Base-by-base conservation (phyloP, 148 eudicot species). In the Selenicereus undatus region DNA sequence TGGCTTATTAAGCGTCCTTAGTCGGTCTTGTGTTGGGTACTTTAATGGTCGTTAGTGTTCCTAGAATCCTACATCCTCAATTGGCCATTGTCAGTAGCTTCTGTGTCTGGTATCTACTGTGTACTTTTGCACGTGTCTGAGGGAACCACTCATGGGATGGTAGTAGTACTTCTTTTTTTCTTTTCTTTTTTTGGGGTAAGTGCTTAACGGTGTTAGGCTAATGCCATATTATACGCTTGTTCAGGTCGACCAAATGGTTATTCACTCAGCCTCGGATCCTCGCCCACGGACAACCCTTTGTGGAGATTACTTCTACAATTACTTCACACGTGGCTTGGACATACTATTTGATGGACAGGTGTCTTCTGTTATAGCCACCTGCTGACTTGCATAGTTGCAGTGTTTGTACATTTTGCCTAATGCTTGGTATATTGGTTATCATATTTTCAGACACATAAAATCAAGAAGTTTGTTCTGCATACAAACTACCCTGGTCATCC, bases 161-260 rank as follows among this genome's bases (percentile, higher is more conserved):
- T 17, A 73, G 36, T 64, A 18, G 30, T 35, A 43, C 35, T 4
- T 56, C 14, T 48, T 68, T 22, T 24, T 66, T 32, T 32, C 2
- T 32, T 32, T 0, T 0, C 1, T 32, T 32, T 32, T 32, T 32
- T n/a, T n/a, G n/a, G 32, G 26, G 79, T 72, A 45, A 54, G 24
- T 62, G 14, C 39, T 73, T 48, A 60, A 35, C 22, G 39, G 16
- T 42, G 32, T 77, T 27, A 68, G 65, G 45, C 69, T 75, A 29
- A 24, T 54, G 24, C 71, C 35, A 29, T 52, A 54, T 39, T 50
- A 58, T 39, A 39, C 8, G 43, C 43, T 66, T 73, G 50, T 36
- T 76, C 89, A 96, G 99, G 98, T 96, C 73, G 99, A 96, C 77
- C 99, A 96, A 86, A 96, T 96, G 99, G 97, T 94, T 68, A 96